Evolutionary conservation across 2,329 filamentous ascomycete species (phyloP).

Genomic region (Bipolaris bicolor): DNA sequence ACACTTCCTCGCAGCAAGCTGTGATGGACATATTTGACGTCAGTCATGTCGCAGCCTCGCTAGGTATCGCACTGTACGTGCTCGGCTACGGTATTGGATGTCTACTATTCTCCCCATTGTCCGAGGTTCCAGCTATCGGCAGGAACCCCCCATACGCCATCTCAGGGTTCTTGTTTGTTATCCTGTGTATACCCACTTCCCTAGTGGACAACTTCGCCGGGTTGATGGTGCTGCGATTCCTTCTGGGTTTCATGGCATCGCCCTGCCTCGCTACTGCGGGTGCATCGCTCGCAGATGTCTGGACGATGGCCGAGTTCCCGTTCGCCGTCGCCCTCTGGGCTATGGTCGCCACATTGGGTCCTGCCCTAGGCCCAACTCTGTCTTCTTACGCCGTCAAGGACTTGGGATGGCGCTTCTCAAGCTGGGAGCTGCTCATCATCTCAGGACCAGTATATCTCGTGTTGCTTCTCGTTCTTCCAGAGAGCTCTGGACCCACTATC

Average conservation of each 20-base stretch:
- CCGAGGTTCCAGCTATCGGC: conserved; percentile 69
- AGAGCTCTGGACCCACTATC: conserved; percentile 76
- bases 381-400: conserved; percentile 76
- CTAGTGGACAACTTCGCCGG: conserved; percentile 67
- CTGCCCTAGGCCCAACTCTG: conserved; percentile 66
- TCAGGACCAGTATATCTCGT: conserved; percentile 72
- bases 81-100: conserved; percentile 66
- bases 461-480: conserved; percentile 81
- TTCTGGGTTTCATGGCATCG: conserved; percentile 44
- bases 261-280: conserved; percentile 46
- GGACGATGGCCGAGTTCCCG: conserved; percentile 48
- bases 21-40: conserved; percentile 61
- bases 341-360: conserved; percentile 59
- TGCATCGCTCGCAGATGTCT: conserved; percentile 45
- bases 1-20: conserved; percentile 50
- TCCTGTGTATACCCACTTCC: conserved; percentile 69
- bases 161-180: conserved; percentile 70
- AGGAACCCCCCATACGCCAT: conserved; percentile 71
- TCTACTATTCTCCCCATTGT: conserved; percentile 68
- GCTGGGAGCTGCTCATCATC: conserved; percentile 83
- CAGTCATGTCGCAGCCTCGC: conserved; percentile 56
- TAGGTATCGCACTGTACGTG: conserved; percentile 67
- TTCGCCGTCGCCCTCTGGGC: conserved; percentile 53
- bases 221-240: conserved; percentile 60
- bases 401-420: conserved; percentile 78